Evolutionary conservation across 495 filamentous ascomycete genomes (phyloP), one percentile per base, ranked within the genome.

Genomic region (Aspergillus bertholletiae): DNA sequence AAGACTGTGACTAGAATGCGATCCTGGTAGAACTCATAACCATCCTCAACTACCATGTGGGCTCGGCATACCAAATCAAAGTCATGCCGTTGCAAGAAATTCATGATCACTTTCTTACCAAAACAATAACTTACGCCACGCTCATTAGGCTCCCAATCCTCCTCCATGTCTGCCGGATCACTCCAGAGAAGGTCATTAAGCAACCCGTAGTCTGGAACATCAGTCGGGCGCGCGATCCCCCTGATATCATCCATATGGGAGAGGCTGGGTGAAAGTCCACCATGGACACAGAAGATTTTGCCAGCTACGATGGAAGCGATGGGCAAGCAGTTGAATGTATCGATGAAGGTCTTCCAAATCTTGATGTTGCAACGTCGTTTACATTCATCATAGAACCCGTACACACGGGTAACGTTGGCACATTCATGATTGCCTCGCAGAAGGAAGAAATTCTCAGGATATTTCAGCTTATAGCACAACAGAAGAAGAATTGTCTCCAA

Each of bases 11-110:
- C 94, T 24, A 99, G 73, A 52, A 97, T 88, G 39, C 94, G 84
- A 62, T 99, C 94, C 47, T 89, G 94, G 66, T 97, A 99, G 71
- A 99, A 99, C 62, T 99, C 94, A 74, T 99, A 99, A 13, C 94
- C 94, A 73, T 99, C 94, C 67, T 99, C 94, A 17, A 99, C 94
- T 46, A 99, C 94, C 94, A 99, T 99, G 76, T 99, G 94, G 47
- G 94, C 94, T 46, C 94, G 83, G 68, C 95, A 97, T 28, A 99
- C 92, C 32, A 99, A 73, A 71, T 99, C 94, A 67, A 99, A 99
- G 64, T 99, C 94, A 67, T 97, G 93, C 32, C 86, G 83, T 49
- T 90, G 88, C 59, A 99, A 77, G 70, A 99, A 99, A 59, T 96
- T 90, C 74, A 92, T 90, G 54, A 99, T 99, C 46, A 99, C 92